Conservation (phyloP, 2,329 filamentous ascomycete genomes). For the Pestalotiopsis sp. region DNA sequence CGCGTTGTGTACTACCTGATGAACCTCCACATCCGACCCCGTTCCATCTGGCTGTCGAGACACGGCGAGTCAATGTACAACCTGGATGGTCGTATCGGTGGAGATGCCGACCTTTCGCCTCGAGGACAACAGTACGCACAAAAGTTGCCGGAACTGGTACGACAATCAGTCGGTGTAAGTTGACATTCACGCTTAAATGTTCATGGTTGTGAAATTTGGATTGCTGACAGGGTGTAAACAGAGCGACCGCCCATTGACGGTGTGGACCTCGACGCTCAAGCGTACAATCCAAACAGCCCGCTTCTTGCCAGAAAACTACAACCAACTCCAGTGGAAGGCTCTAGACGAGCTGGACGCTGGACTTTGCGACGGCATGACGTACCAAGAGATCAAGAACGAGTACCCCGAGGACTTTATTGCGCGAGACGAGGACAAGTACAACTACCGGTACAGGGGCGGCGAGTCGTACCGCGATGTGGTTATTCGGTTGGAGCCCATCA, state of each 20-base stretch:
- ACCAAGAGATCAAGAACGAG: slow-evolving; percentile 87
- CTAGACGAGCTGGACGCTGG: slow-evolving; percentile 96
- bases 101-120: slow-evolving; percentile 83
- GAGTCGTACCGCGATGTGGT: slow-evolving; percentile 97
- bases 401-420: slow-evolving; percentile 95
- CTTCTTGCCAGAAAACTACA: slow-evolving; percentile 78
- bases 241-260: slow-evolving; percentile 62
- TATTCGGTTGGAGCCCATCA: slow-evolving; percentile 96
- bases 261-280: slow-evolving; percentile 66
- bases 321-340: slow-evolving; percentile 98
- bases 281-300: slow-evolving; percentile 91
- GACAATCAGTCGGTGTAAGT: slow-evolving; percentile 81
- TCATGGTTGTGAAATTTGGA: not conserved
- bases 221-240: slow-evolving; percentile 26
- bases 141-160: slow-evolving; percentile 81
- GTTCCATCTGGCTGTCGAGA: slow-evolving; percentile 94
- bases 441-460: slow-evolving; percentile 96
- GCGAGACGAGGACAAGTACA: slow-evolving; percentile 98
- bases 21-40: slow-evolving; percentile 95
- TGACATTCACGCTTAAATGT: not conserved
- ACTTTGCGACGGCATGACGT: slow-evolving; percentile 94
- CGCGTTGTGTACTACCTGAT: slow-evolving; percentile 97
- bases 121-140: slow-evolving; percentile 87
- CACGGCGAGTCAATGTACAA: slow-evolving; percentile 97
- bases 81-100: slow-evolving; percentile 86